Percentiles rank a stretch among this genome's conserved stretches.
These are phyloP conservation scores for Trichoderma virens DNA, from an alignment of 495 filamentous ascomycete species.

Conservation along the genomic window DNA sequence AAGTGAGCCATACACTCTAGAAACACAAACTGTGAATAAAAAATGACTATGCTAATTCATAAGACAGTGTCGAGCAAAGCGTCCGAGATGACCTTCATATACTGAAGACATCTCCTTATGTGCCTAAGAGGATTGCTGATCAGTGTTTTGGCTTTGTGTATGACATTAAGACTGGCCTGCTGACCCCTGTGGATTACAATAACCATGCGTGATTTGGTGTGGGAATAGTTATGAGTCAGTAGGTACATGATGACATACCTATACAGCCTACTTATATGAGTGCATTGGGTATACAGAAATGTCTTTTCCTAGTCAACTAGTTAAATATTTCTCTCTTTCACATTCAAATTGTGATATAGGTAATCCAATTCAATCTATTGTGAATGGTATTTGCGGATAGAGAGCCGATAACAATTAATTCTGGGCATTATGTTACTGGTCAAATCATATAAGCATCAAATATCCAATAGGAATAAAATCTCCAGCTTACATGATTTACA, in stretches of 20 bases:
- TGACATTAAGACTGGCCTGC: neutral
- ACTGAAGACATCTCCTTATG: neutral
- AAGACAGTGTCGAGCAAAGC: neutral
- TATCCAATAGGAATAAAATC: too few relatives aligned
- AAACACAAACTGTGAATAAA: neutral
- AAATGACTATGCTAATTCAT: neutral
- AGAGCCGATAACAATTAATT: too few relatives aligned
- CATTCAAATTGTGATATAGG: too few relatives aligned
- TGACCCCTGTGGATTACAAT: neutral
- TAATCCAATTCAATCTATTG: too few relatives aligned
- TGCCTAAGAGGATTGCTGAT: neutral
- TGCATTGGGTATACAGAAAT: neutral
- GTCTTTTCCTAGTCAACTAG: too few relatives aligned
- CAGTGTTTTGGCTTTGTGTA: neutral
- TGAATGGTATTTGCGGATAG: too few relatives aligned
- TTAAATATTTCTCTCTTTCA: neutral
- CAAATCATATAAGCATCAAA: too few relatives aligned
- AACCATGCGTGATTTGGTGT: neutral
- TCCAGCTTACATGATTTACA: too few relatives aligned
- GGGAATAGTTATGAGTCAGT: neutral
- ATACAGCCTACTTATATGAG: neutral
- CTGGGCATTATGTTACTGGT: too few relatives aligned
- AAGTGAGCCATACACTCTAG: neutral
- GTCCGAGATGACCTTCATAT: neutral
- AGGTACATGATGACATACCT: neutral